Evolutionary conservation across 768 basidiomycete species (phyloP), one percentile per base, ranked within the genome.

Genomic region (Leccinellum rugosiceps): DNA sequence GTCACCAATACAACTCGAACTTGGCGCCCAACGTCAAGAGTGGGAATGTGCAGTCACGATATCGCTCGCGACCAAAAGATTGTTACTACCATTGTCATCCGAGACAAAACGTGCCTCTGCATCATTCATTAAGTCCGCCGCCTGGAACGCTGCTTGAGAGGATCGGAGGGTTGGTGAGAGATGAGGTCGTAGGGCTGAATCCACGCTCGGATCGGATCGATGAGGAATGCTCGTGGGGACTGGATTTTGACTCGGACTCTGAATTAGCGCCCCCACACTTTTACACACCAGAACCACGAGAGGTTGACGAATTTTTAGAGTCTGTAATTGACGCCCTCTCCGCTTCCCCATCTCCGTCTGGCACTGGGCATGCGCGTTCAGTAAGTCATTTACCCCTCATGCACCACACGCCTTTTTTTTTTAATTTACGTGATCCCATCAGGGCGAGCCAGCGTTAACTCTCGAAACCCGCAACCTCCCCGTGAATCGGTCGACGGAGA

Each of bases 301-400:
- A 68, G 43, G 67, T 69, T 26, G 67, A 69, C 28, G 50, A 61
- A 14, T 68, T 68, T 46, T 34, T 68, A 53, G 58, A 65, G 58
- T 67, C 65, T 26, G 68, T 69, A 59, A 59, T 69, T 46, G 53
- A 53, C 49, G 43, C 53, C n/a, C 55, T 53, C 13, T 26, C 56
- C 0, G 19, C 50, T 11, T 30, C 32, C 26, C 46, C 59, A 23
- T 38, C 50, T 9, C 25, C n/a, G 7, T 14, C 52, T 17, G 19
- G 45, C 17, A n/a, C 57, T n/a, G 38, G 4, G 2, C 28, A 41
- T 54, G 52, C 57, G 57, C 46, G 32, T 57, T 58, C 38, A 68
- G 70, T 72, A 62, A 25, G 69, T 68, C 9, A 17, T 17, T 17
- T 14, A 6, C 26, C 19, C 56, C 63, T 56, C 52, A 44, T 45